Base-by-base conservation (phyloP, 306 rosid species). In the Cyclanthera cordifolia region DNA sequence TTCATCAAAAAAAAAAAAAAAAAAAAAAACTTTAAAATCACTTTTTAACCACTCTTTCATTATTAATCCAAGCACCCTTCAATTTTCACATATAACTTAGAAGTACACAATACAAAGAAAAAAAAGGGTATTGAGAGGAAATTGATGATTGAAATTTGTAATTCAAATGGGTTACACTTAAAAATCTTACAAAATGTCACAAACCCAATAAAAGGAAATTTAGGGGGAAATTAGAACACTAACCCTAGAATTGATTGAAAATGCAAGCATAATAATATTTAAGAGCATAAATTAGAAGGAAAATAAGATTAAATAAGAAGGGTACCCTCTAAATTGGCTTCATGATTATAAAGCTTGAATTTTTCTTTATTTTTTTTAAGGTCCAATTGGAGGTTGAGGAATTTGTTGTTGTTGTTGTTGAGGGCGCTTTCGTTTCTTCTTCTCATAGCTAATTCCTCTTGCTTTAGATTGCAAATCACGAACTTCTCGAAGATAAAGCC, bases 391-490 rank as follows among this genome's bases (percentile, higher is more conserved):
- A 3, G 49, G 74, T 16, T 73, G 73, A 34, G 41, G 59, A 17
- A 19, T 69, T 9, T 61, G 79, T 2, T 50, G 84, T 5, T 28
- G 32, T 28, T 28, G 32, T 34, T 34, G 41, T 34, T 34, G 41
- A 4, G 94, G 99, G 20, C 96, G 93, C 73, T 94, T 94, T 41
- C 97, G 55, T 77, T 90, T 94, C 89, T 94, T 94, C 85, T 94
- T 94, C 81, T 94, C 97, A 51, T 94, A 94, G 71, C 99, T 94
- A 46, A 94, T 94, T 8, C 99, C 99, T 77, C 99, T 85, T 19
- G 99, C 99, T 75, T 94, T 94, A 17, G 99, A 94, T 79, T 94
- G 99, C 73, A 94, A 79, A 78, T 90, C 99, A 8, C 99, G 86
- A 69, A 94, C 99, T 81, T 94, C 99, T 1, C 99, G 96, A 51